A percentile compares a stretch with the other conserved stretches of the same genome.
Evolutionary conservation across 768 basidiomycete genomes (phyloP).

Genomic region (Neoboletus subvelutipes): DNA sequence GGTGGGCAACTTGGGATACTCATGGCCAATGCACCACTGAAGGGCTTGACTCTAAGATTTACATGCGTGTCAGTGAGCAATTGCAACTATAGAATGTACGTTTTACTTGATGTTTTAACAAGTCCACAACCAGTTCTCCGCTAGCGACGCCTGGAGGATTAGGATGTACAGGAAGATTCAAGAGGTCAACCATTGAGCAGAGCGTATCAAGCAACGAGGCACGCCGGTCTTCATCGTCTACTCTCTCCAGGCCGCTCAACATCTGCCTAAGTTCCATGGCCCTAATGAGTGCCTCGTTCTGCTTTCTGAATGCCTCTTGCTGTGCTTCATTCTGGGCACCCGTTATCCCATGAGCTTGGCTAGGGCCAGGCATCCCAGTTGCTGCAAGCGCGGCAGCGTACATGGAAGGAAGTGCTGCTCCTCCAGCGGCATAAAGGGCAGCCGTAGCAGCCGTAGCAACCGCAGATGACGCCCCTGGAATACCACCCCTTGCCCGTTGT

Average conservation of each 20-base stretch:
- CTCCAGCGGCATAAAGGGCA: slow-evolving; percentile 15
- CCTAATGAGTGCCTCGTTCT: slow-evolving; percentile 49
- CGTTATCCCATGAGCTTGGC: slow-evolving; percentile 13
- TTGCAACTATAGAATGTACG: background rate
- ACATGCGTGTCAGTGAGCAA: background rate
- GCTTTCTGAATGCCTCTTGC: slow-evolving; percentile 30
- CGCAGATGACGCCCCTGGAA: slow-evolving; percentile 24
- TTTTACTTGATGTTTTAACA: slow-evolving; percentile 79
- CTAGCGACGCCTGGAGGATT: slow-evolving; percentile 67
- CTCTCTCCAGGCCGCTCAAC: slow-evolving; percentile 66
- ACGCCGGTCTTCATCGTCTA: slow-evolving; percentile 74
- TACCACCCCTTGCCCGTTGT: slow-evolving; percentile 8
- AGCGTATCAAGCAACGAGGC: slow-evolving; percentile 68
- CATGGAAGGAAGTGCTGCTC: slow-evolving; percentile 12
- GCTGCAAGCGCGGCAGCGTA: slow-evolving; percentile 19
- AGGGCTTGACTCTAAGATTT: slow-evolving; percentile 68
- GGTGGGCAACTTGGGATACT: slow-evolving; percentile 74
- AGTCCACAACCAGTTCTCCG: slow-evolving; percentile 67
- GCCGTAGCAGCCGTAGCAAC: slow-evolving; percentile 1
- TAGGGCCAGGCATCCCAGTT: slow-evolving; percentile 20
- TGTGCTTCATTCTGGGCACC: slow-evolving; percentile 35
- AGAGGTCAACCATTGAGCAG: slow-evolving; percentile 66
- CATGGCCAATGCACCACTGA: slow-evolving; percentile 80
- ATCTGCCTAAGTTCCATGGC: slow-evolving; percentile 68
- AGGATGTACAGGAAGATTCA: slow-evolving; percentile 68